Conservation (phyloP, 345 rosid genomes). For the Eucalyptus regnans region DNA sequence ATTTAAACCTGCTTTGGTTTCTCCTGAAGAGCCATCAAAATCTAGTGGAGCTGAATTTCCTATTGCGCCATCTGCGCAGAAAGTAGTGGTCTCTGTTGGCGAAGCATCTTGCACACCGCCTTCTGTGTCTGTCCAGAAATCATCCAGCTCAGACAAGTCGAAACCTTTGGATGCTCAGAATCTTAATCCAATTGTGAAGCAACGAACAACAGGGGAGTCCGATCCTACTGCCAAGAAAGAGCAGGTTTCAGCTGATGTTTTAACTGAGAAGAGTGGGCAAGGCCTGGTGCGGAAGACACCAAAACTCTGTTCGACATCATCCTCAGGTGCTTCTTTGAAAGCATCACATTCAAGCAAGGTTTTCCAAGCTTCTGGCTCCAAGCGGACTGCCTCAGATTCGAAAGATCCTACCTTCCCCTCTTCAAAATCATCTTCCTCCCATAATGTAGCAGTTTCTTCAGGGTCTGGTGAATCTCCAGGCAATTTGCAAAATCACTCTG, state of each 20-base stretch:
- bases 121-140: slow-evolving; percentile 11
- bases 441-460: slow-evolving; percentile 16
- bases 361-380: slow-evolving; percentile 39
- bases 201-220: slow-evolving; percentile 16
- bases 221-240: slow-evolving; percentile 28
- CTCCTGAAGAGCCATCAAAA: slow-evolving; percentile 26
- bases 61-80: slow-evolving; percentile 15
- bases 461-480: slow-evolving; percentile 33
- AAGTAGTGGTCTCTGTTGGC: slow-evolving; percentile 29
- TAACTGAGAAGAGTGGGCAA: slow-evolving; percentile 26
- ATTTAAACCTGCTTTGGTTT: slow-evolving; percentile 17
- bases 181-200: slow-evolving; percentile 18
- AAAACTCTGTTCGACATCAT: slow-evolving; percentile 33
- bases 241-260: slow-evolving; percentile 23
- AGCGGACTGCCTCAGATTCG: slow-evolving; percentile 28
- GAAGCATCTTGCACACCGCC: slow-evolving; percentile 31
- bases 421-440: slow-evolving; percentile 34
- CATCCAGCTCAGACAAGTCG: slow-evolving; percentile 22
- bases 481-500: slow-evolving; percentile 20
- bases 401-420: slow-evolving; percentile 37
- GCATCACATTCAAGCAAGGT: slow-evolving; percentile 34
- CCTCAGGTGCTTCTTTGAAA: slow-evolving; percentile 27
- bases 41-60: slow-evolving; percentile 18
- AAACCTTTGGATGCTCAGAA: slow-evolving; percentile 37
- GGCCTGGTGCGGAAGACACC: slow-evolving; percentile 21